Conservation (phyloP, 306 rosid species). For the Citrullus colocynthis region DNA sequence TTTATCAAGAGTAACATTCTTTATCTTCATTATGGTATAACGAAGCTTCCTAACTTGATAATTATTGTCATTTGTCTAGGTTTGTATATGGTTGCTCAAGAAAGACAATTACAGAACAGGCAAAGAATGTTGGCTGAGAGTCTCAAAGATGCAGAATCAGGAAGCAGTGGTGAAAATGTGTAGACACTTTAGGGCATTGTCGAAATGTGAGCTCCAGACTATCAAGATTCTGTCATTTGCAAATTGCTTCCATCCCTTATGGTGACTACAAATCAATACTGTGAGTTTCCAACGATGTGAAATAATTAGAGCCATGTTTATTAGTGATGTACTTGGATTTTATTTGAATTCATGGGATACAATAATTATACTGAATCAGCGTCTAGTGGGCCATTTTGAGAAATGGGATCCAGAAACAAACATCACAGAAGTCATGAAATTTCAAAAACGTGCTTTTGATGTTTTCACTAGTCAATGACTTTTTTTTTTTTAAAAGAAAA, state of each 20-base stretch:
- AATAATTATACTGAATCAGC: background rate
- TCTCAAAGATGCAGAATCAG: background rate
- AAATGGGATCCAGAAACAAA: background rate
- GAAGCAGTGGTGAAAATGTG: background rate
- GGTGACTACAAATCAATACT: background rate
- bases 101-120: conserved; percentile 12
- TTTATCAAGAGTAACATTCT: background rate
- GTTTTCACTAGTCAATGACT: background rate
- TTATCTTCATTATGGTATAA: background rate
- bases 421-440: background rate
- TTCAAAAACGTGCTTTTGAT: background rate
- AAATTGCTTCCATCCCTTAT: background rate
- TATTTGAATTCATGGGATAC: background rate
- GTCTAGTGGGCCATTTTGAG: background rate
- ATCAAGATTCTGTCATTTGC: background rate
- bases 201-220: background rate
- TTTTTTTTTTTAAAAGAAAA: background rate
- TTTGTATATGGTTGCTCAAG: conserved; percentile 12
- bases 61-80: background rate
- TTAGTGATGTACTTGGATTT: background rate
- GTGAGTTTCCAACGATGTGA: background rate
- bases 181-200: background rate
- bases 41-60: background rate
- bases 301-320: background rate
- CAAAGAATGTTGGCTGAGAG: conserved; percentile 11